These are phyloP conservation scores for Acidiella bohemica DNA, from an alignment of 495 filamentous ascomycete species.

Conservation along the genomic window DNA sequence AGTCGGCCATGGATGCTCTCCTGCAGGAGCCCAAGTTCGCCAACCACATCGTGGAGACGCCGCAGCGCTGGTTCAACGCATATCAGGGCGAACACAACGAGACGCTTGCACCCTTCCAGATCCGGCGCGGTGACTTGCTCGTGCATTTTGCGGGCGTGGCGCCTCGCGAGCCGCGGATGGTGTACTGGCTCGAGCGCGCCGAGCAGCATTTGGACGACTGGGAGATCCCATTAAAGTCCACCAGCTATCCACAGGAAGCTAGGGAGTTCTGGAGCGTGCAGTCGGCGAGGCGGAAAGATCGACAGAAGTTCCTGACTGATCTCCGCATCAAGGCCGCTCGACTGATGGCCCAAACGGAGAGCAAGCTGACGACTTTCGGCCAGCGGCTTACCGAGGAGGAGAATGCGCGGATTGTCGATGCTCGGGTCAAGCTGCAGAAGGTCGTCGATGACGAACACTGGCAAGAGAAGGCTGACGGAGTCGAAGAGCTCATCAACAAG, in stretches of 20 bases:
- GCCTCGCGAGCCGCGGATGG: slow-evolving; percentile 24
- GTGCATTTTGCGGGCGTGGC: slow-evolving; percentile 29
- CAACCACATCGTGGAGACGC: slow-evolving; percentile 16
- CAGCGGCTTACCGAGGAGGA: slow-evolving; percentile 13
- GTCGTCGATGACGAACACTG: slow-evolving; percentile 4
- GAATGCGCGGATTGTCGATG: slow-evolving; percentile 2
- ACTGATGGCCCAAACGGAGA: slow-evolving; percentile 15
- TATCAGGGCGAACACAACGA: slow-evolving; percentile 26
- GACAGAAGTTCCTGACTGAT: slow-evolving; percentile 7
- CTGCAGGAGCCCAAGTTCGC: slow-evolving; percentile 26
- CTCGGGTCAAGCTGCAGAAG: slow-evolving; percentile 3
- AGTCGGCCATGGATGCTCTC: slow-evolving; percentile 26
- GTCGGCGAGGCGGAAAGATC: slow-evolving; percentile 9
- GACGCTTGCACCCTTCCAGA: slow-evolving; percentile 22
- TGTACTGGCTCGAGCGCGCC: slow-evolving; percentile 23
- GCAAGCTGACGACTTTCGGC: slow-evolving; percentile 12
- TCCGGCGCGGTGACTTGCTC: slow-evolving; percentile 26
- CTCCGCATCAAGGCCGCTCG: slow-evolving; percentile 12
- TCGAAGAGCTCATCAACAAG: slow-evolving; percentile 2
- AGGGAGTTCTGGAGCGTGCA: slow-evolving; percentile 27
- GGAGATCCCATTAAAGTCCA: slow-evolving; percentile 28
- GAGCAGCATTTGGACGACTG: slow-evolving; percentile 31
- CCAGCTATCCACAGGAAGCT: slow-evolving; percentile 28
- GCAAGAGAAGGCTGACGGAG: slow-evolving; percentile 7
- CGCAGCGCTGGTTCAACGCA: slow-evolving; percentile 33